Conservation (phyloP, 805 yeast species). For the Pichia heedii region DNA sequence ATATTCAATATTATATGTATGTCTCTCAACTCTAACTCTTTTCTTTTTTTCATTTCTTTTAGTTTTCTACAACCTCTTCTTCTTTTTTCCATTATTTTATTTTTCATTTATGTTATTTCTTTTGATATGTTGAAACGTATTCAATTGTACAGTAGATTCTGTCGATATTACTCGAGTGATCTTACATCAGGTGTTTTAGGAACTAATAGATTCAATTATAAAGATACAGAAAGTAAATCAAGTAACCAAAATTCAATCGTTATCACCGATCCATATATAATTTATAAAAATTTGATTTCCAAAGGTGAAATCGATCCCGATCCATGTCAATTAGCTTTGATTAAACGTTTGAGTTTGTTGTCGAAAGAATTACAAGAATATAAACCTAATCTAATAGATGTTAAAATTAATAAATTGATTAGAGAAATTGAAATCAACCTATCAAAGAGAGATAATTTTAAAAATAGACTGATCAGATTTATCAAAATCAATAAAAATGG, state of each 20-base stretch:
- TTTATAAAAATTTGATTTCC: conserved; percentile 45
- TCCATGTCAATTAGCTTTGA: conserved; percentile 48
- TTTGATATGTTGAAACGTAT: no score
- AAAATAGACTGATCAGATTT: conserved; percentile 26
- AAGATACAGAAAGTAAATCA: not conserved
- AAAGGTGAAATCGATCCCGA: conserved; percentile 47
- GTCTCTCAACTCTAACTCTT: no score
- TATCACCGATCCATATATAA: conserved; percentile 50
- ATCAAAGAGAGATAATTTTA: conserved; percentile 15
- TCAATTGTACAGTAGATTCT: no score
- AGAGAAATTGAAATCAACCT: conserved; percentile 26
- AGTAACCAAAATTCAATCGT: not conserved
- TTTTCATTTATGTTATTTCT: no score
- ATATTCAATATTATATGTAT: no score
- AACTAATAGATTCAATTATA: conserved; percentile 3
- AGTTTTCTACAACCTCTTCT: no score
- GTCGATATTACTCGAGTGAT: no score
- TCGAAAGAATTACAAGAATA: conserved; percentile 57
- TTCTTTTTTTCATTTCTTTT: no score
- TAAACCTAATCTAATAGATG: conserved; percentile 40
- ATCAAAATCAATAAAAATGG: conserved; percentile 4
- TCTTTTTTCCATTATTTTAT: no score
- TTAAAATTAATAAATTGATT: conserved; percentile 33
- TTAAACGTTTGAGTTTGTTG: conserved; percentile 54
- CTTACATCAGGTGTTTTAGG: conserved; percentile 3